A percentile compares a stretch with the other conserved stretches of the same genome.
Conservation (phyloP, 495 filamentous ascomycete species). For the Stereocaulon alpinum region DNA sequence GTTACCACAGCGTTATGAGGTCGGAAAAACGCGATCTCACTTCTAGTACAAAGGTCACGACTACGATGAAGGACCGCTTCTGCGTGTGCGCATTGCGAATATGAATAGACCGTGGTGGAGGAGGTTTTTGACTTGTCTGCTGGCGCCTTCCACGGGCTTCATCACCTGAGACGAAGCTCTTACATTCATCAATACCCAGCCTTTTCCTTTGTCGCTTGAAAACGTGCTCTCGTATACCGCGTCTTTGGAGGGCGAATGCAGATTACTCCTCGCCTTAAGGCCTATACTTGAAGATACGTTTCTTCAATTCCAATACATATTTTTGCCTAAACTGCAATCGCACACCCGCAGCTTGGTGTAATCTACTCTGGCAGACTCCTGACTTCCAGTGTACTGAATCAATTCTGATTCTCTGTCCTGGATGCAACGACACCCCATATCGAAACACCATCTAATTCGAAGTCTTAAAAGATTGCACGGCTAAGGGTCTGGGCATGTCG, state of each 20-base stretch:
- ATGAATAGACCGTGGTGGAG: neutral
- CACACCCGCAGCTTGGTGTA: neutral
- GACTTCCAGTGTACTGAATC: no score
- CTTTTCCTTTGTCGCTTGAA: conserved; percentile 10
- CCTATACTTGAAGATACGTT: neutral
- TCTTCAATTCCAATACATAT: neutral
- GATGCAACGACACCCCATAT: no score
- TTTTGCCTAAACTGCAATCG: neutral
- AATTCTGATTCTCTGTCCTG: neutral
- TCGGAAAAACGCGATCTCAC: conserved; percentile 8
- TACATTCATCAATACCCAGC: conserved; percentile 12
- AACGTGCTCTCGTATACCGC: neutral
- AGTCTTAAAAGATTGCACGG: no score
- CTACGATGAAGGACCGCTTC: conserved; percentile 4
- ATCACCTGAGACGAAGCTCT: conserved; percentile 14
- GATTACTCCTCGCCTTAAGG: neutral
- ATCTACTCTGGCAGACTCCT: no score
- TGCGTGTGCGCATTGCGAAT: neutral
- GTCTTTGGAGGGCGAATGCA: neutral
- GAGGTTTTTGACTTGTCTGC: neutral
- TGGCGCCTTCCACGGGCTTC: neutral
- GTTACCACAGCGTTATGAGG: conserved; percentile 21
- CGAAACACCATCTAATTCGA: no score
- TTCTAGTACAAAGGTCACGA: conserved; percentile 10
- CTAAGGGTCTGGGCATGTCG: no score